These are phyloP conservation scores for Termitomyces sp. DNA, from an alignment of 768 basidiomycete species.

Conservation along the genomic window DNA sequence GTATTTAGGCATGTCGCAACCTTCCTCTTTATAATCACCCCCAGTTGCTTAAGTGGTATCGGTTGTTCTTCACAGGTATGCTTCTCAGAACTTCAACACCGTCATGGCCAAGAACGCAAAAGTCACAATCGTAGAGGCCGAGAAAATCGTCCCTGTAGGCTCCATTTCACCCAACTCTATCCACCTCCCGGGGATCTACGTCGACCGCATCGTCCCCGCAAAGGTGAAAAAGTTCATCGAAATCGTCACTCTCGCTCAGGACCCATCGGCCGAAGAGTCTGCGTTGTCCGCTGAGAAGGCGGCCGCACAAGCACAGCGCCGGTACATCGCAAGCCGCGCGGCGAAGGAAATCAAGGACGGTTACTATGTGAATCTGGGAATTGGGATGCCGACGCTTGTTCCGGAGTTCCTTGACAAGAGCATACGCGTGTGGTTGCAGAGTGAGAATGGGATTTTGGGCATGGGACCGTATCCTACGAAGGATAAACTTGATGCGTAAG, in stretches of 20 bases:
- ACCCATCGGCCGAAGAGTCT: conserved; percentile 22
- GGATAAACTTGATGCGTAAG: conserved; percentile 76
- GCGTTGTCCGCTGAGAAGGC: conserved; percentile 44
- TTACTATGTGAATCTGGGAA: conserved; percentile 84
- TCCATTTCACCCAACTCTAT: conserved; percentile 76
- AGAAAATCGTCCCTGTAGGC: conserved; percentile 83
- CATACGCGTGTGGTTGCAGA: conserved; percentile 84
- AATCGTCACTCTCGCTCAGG: conserved; percentile 60
- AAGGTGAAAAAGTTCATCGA: conserved; percentile 77
- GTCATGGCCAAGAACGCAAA: conserved; percentile 89
- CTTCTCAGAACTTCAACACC: conserved; percentile 82
- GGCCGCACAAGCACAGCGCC: conserved; percentile 48
- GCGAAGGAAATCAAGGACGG: conserved; percentile 88
- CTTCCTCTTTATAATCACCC: neutral
- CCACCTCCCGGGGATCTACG: conserved; percentile 81
- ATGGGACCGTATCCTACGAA: conserved; percentile 88
- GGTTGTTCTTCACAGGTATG: conserved; percentile 45
- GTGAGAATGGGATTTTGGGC: conserved; percentile 86
- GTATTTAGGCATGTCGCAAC: conserved; percentile 64
- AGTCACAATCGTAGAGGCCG: conserved; percentile 90
- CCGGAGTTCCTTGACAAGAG: conserved; percentile 71
- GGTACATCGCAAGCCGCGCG: conserved; percentile 78
- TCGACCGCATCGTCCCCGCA: conserved; percentile 82
- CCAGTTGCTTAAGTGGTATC: neutral
- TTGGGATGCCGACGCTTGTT: conserved; percentile 88